Evolutionary conservation across 1,284 basidiomycete genomes (phyloP), one percentile per base, ranked within the genome.

Genomic region (Coniophora puteana): DNA sequence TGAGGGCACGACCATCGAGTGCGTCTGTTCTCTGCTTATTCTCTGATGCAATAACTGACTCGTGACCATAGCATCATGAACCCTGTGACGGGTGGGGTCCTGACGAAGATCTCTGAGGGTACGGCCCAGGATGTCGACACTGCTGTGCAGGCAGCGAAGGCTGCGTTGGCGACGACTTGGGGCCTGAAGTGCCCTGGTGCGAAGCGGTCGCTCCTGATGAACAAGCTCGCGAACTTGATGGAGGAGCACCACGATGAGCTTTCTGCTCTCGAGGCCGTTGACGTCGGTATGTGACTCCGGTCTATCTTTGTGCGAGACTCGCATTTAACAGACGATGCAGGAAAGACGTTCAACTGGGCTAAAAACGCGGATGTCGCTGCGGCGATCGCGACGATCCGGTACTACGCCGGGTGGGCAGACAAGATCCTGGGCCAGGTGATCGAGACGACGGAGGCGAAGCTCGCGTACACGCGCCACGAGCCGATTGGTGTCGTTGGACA

Each of bases 151-250:
- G 76, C 71, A 16, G 80, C 81, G 13, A 66, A 70, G 45, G 71
- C 70, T 55, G 77, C 80, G 12, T 57, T 32, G 36, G 51, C 50
- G 37, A 47, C 52, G 1, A 45, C 61, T 25, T 86, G 82, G 83
- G 83, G 83, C 28, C 63, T 71, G 37, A 66, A 69, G 44, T 51
- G 61, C 22, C 69, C 79, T 23, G 81, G 78, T 24, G 52, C 61
- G 44, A 61, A 75, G 55, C 80, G 85, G 45, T 81, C 81, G 38
- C 68, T 68, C 52, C 65, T 78, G 23, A 60, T 81, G 34, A 61
- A 64, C 55, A 77, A 76, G 61, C 71, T 89, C 50, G 84, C 83
- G 18, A 71, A 77, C 30, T 66, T 84, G 34, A 78, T 89, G 62
- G 83, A 87, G 57, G 53, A 69, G 47, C 65, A 83, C 66, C 50